Evolutionary conservation across 371 early-diverging fungal genomes (phyloP), one percentile per base, ranked within the genome.

Genomic region (Capillidium rhysosporum): DNA sequence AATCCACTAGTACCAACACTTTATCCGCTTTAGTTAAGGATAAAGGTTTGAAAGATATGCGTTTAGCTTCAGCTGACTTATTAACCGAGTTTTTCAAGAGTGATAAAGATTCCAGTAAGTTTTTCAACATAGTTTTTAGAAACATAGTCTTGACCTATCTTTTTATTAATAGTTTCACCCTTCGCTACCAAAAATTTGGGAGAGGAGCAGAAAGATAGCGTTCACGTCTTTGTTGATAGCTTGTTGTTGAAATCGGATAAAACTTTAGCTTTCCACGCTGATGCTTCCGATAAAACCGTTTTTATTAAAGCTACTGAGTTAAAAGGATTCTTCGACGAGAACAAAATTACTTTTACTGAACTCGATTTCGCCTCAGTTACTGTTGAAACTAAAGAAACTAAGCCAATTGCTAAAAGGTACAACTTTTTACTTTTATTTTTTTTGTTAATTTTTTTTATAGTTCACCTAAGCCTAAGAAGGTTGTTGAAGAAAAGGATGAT

Each of bases 31-130:
- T 81, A 16, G 76, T 73, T 31, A 72, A 71, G 55, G 68, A 73
- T 56, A 69, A 79, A 40, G 64, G 65, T 40, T 59, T 79, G 46
- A 81, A 81, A 67, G 82, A 81, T 30, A 71, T 75, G 54, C 73
- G 82, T 43, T 72, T 81, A 55, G 82, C 79, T 44, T 73, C 61
- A 55, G 79, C 75, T 38, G 79, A 78, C 14, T 58, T 81, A 34
- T 60, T 81, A 39, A 59, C 63, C 39, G 62, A 56, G 21, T 65
- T 73, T 28, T 81, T 81, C 58, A 57, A 60, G 34, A 69, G 67
- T 5, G 56, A 61, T 39, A 81, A 76, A 61, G 79, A 75, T n/a
- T 56, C 59, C 52, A 66, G 55, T 54, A 45, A 43, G 46, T 41
- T 14, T 28, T 10, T n/a, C n/a, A 48, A 12, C 5, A 20, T 14